These are phyloP conservation scores for Firmiana major DNA, from an alignment of 345 rosid genomes.

Conservation along the genomic window DNA sequence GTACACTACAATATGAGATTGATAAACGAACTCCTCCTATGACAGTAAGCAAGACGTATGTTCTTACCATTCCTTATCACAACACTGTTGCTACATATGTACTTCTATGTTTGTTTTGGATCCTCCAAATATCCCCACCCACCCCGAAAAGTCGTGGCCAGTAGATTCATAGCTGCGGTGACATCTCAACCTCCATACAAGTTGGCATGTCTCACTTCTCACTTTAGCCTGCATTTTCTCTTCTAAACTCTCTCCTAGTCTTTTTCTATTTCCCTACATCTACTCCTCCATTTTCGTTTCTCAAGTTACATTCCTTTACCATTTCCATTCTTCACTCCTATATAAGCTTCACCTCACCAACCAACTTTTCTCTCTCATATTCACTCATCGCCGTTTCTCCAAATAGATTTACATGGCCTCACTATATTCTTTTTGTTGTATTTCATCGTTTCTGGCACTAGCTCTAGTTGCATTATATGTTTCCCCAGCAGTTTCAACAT, in stretches of 20 bases:
- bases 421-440: background rate
- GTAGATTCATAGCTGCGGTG: conserved; percentile 8
- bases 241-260: conserved; percentile 1
- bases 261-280: background rate
- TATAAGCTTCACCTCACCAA: conserved; percentile 3
- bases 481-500: conserved; percentile 13
- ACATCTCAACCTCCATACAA: conserved; percentile 27
- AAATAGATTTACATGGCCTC: conserved; percentile 20
- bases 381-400: background rate
- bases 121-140: conserved; percentile 20
- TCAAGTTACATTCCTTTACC: background rate
- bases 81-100: background rate
- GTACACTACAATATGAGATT: background rate
- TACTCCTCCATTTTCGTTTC: conserved; percentile 2
- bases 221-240: conserved; percentile 13
- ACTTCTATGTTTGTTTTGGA: no score
- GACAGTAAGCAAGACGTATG: background rate
- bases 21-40: background rate
- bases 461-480: background rate
- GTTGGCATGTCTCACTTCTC: conserved; percentile 18
- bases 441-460: background rate
- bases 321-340: background rate
- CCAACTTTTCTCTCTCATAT: background rate
- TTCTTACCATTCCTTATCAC: background rate
- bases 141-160: conserved; percentile 20